phyloP scores from a whole-genome alignment of 768 basidiomycete genomes.

The Pleurotus citrinopileatus region DNA sequence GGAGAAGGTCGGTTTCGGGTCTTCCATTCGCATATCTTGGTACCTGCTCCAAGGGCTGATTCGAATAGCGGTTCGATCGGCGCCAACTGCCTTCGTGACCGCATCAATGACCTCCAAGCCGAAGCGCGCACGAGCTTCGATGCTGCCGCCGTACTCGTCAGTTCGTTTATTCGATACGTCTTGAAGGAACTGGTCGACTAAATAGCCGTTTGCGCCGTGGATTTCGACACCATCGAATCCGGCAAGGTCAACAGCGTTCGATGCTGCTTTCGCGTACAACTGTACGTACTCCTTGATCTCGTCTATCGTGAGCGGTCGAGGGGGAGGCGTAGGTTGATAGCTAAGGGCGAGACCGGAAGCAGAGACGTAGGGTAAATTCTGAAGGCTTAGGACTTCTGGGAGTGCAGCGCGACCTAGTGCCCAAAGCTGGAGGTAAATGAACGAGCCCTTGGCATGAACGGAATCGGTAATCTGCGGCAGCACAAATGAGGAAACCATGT shows the following conservation, averaged over 20 bases:
- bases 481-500: background rate
- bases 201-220: constrained; percentile 28
- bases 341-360: constrained; percentile 20
- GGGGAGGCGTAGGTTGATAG: background rate
- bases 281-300: constrained; percentile 39
- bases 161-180: constrained; percentile 39
- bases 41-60: constrained; percentile 39
- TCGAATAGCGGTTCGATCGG: constrained; percentile 44
- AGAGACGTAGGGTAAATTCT: constrained; percentile 19
- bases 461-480: background rate
- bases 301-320: constrained; percentile 25
- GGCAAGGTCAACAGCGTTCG: constrained; percentile 42
- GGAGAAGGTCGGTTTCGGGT: constrained; percentile 43
- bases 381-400: constrained; percentile 21
- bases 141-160: constrained; percentile 52
- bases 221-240: constrained; percentile 68
- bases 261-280: constrained; percentile 43
- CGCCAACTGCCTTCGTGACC: constrained; percentile 45
- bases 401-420: constrained; percentile 33
- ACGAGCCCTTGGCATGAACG: constrained; percentile 32
- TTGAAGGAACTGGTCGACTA: constrained; percentile 48
- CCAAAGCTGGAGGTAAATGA: constrained; percentile 45
- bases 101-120: constrained; percentile 43
- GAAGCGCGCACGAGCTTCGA: constrained; percentile 49
- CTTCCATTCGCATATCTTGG: constrained; percentile 38